Evolutionary conservation across 257 asterid genomes (phyloP), one percentile per base, ranked within the genome.

Genomic region (Phtheirospermum japonicum): DNA sequence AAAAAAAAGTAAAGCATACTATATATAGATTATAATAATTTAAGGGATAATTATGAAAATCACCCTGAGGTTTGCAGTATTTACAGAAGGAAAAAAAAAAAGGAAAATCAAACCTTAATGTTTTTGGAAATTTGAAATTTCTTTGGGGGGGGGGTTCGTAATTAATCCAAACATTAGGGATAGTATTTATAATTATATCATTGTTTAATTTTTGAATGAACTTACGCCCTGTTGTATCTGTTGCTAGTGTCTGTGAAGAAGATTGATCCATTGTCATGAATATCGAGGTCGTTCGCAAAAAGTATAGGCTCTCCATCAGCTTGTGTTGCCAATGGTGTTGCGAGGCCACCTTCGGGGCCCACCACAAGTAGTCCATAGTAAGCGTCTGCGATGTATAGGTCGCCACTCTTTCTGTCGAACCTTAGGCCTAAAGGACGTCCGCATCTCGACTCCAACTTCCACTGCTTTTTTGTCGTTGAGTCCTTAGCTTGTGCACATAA

Each of bases 161-260:
- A 39, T 39, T 10, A 39, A 39, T 39, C 19, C 2, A 43, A 43
- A 12, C 14, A n/a, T n/a, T 43, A 43, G 50, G 50, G 50, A 18
- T 43, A 43, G 9, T 43, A 13, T 45, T 14, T 16, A 2, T n/a
- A 42, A 42, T 11, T 11, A 42, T 46, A 5, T 23, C 23, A 46
- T 16, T 0, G 10, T 11, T 45, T 33, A 19, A 0, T 31, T 10
- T 34, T 30, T 4, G 20, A 23, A n/a, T 37, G 40, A 57, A 79
- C 94, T 77, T 70, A 90, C 97, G 70, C 88, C 64, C 95, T 77
- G 28, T 92, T 79, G 78, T 86, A 86, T 73, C 73, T 79, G 39
- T 65, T 79, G 89, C 98, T 92, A 7, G 97, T 84, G 61, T 92
- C 97, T 0, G 98, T 88, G 90, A 92, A 92, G 81, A 86, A 92